These are phyloP conservation scores for Termitomyces sp. DNA, from an alignment of 768 basidiomycete species.

Conservation along the genomic window DNA sequence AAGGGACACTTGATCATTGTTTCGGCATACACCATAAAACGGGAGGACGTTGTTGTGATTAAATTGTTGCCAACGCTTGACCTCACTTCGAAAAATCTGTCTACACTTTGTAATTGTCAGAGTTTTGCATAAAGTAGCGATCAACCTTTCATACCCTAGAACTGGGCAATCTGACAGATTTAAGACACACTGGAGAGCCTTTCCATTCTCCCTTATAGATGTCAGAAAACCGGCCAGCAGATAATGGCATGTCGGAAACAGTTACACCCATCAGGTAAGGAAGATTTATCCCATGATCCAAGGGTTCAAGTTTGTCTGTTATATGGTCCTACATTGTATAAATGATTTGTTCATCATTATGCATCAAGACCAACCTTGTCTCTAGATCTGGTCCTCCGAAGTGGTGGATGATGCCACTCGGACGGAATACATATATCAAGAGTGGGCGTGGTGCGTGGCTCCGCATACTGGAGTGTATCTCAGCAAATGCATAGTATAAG, in stretches of 20 bases:
- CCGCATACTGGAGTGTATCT: neutral
- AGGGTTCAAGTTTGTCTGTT: neutral
- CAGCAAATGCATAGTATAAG: neutral
- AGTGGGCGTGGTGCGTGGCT: neutral
- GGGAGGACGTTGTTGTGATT: slow-evolving; percentile 1
- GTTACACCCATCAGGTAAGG: neutral
- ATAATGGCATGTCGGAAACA: neutral
- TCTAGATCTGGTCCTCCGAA: neutral
- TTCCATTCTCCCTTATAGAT: neutral
- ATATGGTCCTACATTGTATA: neutral
- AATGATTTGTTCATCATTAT: neutral
- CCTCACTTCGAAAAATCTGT: neutral
- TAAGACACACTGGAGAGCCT: neutral
- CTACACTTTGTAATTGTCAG: neutral
- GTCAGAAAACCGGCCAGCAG: neutral
- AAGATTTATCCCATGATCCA: too few relatives aligned
- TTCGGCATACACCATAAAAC: neutral
- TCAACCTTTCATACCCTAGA: neutral
- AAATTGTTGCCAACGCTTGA: neutral
- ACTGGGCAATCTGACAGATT: neutral
- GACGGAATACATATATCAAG: too few relatives aligned
- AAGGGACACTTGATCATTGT: neutral
- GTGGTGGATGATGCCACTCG: neutral
- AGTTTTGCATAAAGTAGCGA: neutral
- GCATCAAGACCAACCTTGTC: neutral